phyloP scores from a whole-genome alignment of 2,329 filamentous ascomycete species.

The Eutypa lata region DNA sequence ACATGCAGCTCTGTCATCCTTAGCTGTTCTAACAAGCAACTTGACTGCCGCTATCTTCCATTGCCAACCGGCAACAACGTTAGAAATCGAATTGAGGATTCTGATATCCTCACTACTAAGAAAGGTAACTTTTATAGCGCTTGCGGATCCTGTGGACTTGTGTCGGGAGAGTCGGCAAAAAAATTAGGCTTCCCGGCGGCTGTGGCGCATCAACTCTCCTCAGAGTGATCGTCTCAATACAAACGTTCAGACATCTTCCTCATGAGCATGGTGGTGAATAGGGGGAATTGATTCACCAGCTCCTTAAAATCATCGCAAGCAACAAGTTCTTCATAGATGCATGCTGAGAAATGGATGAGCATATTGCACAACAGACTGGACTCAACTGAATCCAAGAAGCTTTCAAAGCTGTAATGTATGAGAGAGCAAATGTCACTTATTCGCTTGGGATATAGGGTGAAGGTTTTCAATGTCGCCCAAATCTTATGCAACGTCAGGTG shows the following conservation, averaged over 20 bases:
- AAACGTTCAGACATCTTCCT: background rate
- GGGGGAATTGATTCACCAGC: background rate
- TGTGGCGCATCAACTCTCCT: too few species aligned
- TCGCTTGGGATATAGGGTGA: conserved; percentile 8
- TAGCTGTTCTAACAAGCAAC: too few species aligned
- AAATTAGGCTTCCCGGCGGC: too few species aligned
- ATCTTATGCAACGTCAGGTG: conserved; percentile 7
- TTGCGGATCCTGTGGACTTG: too few species aligned
- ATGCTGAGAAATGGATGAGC: conserved; percentile 8
- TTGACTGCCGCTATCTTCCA: too few species aligned
- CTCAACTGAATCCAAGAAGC: conserved; percentile 3
- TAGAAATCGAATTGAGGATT: too few species aligned
- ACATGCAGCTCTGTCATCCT: too few species aligned
- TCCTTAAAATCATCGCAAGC: background rate
- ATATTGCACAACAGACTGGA: conserved; percentile 7
- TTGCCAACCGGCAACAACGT: too few species aligned
- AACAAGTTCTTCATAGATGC: conserved; percentile 9
- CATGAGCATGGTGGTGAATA: background rate
- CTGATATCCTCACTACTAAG: too few species aligned
- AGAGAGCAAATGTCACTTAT: conserved; percentile 2
- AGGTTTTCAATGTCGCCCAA: conserved; percentile 5
- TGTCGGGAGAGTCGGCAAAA: too few species aligned
- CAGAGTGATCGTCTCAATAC: too few species aligned
- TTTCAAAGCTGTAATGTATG: conserved; percentile 6
- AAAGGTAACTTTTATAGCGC: too few species aligned